Base-by-base conservation (phyloP, 2,329 filamentous ascomycete species). In the Clarireedia sp. region DNA sequence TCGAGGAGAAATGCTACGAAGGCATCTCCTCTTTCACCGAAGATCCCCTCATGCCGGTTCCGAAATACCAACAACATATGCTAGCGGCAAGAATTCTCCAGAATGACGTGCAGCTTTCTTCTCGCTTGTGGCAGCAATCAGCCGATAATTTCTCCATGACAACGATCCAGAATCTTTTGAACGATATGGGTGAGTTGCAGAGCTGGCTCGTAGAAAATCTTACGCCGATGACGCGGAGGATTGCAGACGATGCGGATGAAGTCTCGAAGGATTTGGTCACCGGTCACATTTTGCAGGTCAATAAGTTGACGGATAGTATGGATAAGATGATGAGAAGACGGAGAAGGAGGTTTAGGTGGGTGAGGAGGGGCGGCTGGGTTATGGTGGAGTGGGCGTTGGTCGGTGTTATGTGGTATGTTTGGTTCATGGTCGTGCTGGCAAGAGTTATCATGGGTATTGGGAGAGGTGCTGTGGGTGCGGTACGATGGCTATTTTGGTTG, bases 331-430 rank as follows among this genome's bases (percentile, higher is more conserved):
- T 90, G 51, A 78, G 88, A 57, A 78, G 87, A 57, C 78, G 90
- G 51, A 77, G 83, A 14, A 71, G 83, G 29, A 72, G 82, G 56
- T 82, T 94, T 66, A 78, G 89, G 54, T 90, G 89, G 83, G 71
- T 90, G 23, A 77, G 89, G 40, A 77, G 88, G 14, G 82, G 83
- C 0, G 85, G 89, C 14, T 97, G 90, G 80, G 82, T 90, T 54
- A 72, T 86, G 19, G 81, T 96, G 16, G 92, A 97, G 74, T 96
- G 90, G 90, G 74, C 83, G 49, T 78, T 97, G 17, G 83, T 97
- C 40, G 88, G 87, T 3, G 81, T 95, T 63, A 89, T 97, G 84
- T 96, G 94, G 90, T 90, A 87, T 71, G 85, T 95, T 16, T 97
- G 92, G 90, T 82, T 95, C 57, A 75, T 95, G 36, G 91, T 96